Percentiles rank a stretch among this genome's conserved stretches.
Conservation (phyloP, 2,329 filamentous ascomycete genomes). For the Clonostachys chloroleuca region DNA sequence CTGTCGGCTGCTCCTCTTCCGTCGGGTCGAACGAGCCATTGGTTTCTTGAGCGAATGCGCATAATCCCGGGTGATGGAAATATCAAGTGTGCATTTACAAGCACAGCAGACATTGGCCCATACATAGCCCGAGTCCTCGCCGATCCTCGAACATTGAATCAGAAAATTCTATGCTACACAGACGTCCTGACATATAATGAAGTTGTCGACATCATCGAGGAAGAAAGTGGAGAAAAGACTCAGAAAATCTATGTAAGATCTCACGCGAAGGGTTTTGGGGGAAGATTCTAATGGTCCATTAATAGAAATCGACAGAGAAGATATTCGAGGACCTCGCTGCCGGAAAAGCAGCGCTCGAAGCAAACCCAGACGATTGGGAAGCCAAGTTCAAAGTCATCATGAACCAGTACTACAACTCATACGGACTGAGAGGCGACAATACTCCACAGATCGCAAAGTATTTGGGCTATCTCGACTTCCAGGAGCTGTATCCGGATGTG, state of each 20-base stretch:
- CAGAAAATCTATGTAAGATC: constrained; percentile 4
- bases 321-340: no score
- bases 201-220: constrained; percentile 38
- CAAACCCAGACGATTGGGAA: no score
- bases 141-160: constrained; percentile 49
- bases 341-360: no score
- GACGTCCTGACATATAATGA: constrained; percentile 39
- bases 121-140: constrained; percentile 45
- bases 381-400: no score
- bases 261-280: no score
- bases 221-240: constrained; percentile 41
- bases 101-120: constrained; percentile 46
- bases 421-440: constrained; percentile 47
- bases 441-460: constrained; percentile 46
- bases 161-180: constrained; percentile 41
- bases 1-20: constrained; percentile 17
- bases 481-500: no score
- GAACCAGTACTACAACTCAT: constrained; percentile 18
- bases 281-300: no score
- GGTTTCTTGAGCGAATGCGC: constrained; percentile 17
- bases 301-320: no score
- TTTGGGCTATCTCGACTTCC: constrained; percentile 39
- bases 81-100: constrained; percentile 33
- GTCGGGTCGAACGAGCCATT: constrained; percentile 30
- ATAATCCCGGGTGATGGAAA: constrained; percentile 40